These are phyloP conservation scores for Chlorella sp. DNA, from an alignment of 139 green algal species.

Conservation along the genomic window DNA sequence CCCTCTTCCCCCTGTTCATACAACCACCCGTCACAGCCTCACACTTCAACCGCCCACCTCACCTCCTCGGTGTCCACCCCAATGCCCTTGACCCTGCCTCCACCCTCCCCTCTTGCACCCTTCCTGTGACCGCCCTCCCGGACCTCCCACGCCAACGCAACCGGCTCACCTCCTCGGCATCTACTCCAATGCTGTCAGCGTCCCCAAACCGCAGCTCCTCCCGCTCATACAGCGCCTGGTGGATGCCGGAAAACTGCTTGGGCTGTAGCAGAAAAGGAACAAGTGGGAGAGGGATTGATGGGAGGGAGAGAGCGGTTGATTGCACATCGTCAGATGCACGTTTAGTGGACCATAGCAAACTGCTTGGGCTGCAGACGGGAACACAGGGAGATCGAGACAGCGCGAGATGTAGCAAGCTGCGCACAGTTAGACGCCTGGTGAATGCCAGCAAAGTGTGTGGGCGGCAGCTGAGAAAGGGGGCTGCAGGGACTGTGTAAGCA, in stretches of 20 bases:
- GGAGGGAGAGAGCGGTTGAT: no score
- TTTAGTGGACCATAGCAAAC: no score
- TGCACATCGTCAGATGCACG: no score
- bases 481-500: no score
- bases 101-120: no score
- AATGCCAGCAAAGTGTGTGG: neutral
- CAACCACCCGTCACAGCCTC: neutral
- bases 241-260: conserved; percentile 7
- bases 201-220: conserved; percentile 70
- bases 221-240: conserved; percentile 70
- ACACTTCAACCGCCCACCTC: conserved; percentile 1
- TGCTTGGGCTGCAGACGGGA: conserved; percentile 48
- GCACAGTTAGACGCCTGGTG: neutral
- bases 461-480: neutral
- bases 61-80: conserved; percentile 64
- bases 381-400: neutral
- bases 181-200: conserved; percentile 46
- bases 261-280: neutral
- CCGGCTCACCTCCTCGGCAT: conserved; percentile 62
- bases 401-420: neutral
- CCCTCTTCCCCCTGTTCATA: no score
- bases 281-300: neutral
- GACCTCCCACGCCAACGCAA: neutral
- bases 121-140: neutral
- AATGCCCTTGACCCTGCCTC: no score